phyloP scores from a whole-genome alignment of 805 yeast genomes.

The Ogataea paradorogensis region DNA sequence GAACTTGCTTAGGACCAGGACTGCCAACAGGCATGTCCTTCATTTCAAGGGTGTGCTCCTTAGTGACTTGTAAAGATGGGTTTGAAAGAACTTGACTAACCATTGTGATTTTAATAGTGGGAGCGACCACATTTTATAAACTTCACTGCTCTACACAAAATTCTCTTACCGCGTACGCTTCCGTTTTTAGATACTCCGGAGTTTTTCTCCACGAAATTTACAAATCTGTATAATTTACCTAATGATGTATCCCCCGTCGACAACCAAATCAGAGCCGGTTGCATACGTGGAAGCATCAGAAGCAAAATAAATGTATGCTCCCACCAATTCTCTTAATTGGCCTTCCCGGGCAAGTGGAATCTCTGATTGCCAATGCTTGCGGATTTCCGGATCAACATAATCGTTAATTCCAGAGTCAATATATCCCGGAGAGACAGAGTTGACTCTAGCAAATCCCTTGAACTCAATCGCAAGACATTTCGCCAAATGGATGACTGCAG shows the following conservation, averaged over 20 bases:
- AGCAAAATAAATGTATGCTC: conserved; percentile 51
- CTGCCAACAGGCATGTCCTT: conserved; percentile 16
- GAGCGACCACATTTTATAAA: neutral
- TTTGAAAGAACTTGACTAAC: conserved; percentile 8
- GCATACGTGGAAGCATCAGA: conserved; percentile 51
- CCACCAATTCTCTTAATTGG: conserved; percentile 45
- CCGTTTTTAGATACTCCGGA: conserved; percentile 3
- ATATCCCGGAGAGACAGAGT: conserved; percentile 27
- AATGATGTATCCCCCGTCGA: conserved; percentile 49
- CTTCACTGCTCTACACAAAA: neutral
- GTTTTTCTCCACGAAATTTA: neutral
- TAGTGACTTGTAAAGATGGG: conserved; percentile 22
- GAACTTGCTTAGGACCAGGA: conserved; percentile 42
- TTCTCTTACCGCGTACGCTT: neutral
- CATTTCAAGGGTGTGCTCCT: conserved; percentile 18
- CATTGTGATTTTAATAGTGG: neutral
- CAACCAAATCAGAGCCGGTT: conserved; percentile 48
- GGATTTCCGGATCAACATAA: conserved; percentile 24
- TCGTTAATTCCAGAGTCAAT: conserved; percentile 39
- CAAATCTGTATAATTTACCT: neutral
- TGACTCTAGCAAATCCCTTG: conserved; percentile 47
- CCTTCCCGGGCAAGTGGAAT: conserved; percentile 51
- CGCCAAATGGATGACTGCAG: conserved; percentile 46
- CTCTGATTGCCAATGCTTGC: conserved; percentile 31
- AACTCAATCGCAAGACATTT: conserved; percentile 48